These are phyloP conservation scores for Russula brevipes DNA, from an alignment of 768 basidiomycete species.

Conservation along the genomic window DNA sequence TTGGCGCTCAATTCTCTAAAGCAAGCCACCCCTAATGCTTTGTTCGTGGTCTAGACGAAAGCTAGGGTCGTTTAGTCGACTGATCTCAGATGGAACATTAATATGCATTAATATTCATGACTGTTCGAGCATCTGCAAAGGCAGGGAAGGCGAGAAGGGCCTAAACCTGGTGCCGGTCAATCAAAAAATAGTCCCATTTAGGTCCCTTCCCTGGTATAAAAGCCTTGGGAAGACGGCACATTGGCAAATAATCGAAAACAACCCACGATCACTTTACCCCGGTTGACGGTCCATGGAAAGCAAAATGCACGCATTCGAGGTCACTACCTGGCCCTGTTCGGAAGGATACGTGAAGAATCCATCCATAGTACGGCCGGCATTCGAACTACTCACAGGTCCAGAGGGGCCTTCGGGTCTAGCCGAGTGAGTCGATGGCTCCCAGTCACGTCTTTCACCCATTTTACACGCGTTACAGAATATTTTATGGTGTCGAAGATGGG, in stretches of 20 bases:
- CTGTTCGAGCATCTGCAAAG: too few relatives aligned
- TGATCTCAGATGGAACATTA: too few relatives aligned
- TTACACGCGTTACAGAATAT: background rate
- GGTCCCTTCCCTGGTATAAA: too few relatives aligned
- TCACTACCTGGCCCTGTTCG: constrained; percentile 11
- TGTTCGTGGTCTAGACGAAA: too few relatives aligned
- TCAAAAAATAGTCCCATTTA: too few relatives aligned
- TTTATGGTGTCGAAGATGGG: constrained; percentile 2
- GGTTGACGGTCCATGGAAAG: background rate
- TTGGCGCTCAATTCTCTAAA: too few relatives aligned
- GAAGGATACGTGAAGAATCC: constrained; percentile 9
- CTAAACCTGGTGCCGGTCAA: background rate
- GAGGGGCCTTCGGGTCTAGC: constrained; percentile 1
- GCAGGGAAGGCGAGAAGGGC: too few relatives aligned
- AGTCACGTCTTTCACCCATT: background rate
- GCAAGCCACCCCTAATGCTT: too few relatives aligned
- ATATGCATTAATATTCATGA: too few relatives aligned
- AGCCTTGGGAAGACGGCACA: too few relatives aligned
- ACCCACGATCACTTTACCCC: background rate
- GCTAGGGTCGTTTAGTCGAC: too few relatives aligned
- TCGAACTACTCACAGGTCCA: background rate
- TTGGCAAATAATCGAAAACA: background rate
- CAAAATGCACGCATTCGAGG: constrained; percentile 7
- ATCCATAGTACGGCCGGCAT: constrained; percentile 1
- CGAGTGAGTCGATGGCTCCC: background rate